Base-by-base conservation (phyloP, 1,284 basidiomycete species). In the Cryptococcus wingfieldii region DNA sequence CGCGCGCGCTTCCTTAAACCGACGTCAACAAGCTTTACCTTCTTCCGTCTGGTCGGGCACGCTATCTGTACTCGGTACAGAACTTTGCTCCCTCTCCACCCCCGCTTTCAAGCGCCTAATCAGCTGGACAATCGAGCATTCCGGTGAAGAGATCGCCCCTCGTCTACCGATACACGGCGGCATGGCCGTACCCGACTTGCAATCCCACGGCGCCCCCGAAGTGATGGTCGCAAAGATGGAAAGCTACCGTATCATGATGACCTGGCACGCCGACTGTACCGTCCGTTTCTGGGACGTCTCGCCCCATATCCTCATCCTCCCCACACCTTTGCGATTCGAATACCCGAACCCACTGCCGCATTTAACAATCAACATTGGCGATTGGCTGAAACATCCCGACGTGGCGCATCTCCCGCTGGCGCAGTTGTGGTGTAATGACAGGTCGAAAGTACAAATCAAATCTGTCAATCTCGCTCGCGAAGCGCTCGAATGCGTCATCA, bases 181-280 rank as follows among this genome's bases (percentile, higher is more conserved):
- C 18, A 51, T 71, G 28, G 76, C 76, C n/a, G 66, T 74, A 37
- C 65, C 75, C 25, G 68, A 78, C 49, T 55, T 77, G 28, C 63
- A 73, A 50, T 70, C 70, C 0, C 65, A 67, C 38, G 70, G 75
- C 39, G 71, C 75, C 10, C 70, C 77, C 2, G 70, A 74, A 42
- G 60, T 72, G 48, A 73, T 68, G 38, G 66, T 68, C 14, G 60
- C 66, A 54, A 72, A 78, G 63, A 68, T 78, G 65, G 86, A 90
- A 67, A 81, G 81, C 10, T 83, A 82, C 64, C 83, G 88, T 18
- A 74, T 91, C 19, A 72, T 90, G n/a, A 75, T 86, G 1, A 86
- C 86, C 0, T 79, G 79, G 52, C 84, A 89, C 64, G 75, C 78
- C 2, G 84, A 90, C 66, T 76, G 83, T n/a, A 83, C 81, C 1